Evolutionary conservation across 2,329 filamentous ascomycete genomes (phyloP), one percentile per base, ranked within the genome.

Genomic region (Diplodia mutila): DNA sequence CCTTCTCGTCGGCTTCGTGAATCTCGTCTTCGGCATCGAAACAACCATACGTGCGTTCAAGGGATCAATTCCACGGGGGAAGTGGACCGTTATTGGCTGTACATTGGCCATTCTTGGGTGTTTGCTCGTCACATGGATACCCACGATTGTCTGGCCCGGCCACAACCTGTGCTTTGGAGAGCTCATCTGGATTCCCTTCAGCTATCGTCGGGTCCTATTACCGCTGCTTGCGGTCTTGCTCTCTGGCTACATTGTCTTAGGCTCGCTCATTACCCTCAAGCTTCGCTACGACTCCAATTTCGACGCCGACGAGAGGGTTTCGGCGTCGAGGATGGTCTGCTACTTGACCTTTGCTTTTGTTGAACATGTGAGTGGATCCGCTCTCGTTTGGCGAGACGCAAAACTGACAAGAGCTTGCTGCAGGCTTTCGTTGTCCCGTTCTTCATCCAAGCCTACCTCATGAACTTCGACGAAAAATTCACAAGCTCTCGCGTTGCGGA

Each of bases 291-390:
- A 83, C 68, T 78, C 82, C 16, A 80, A 82, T 18, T 82, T 91
- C 61, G 86, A 88, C 48, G 80, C 84, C 23, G 81, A 84, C 18
- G 87, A 91, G 75, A 82, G 89, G 55, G 84, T 88, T 67, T 83
- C 86, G 39, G 89, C 89, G 4, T 91, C 89, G 7, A 83, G 87
- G 69, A 91, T 91, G 87, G 86, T 90, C 12, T 91, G 90, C 75
- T 91, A 89, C 74, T 80, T 90, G 70, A 76, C 84, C 1, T 75
- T 90, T 64, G 86, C 83, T 18, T 79, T 87, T 66, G 76, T 79
- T 86, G 59, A 87, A 84, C 66, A 87, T 84, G 74, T 80, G 69
- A 75, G 89, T 90, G 72, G 78, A 85, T 80, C 8, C 27, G 46
- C 9, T 49, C 12, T 42, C 6, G 6, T 5, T 25, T 27, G n/a